Conservation (phyloP, 2,329 filamentous ascomycete genomes). For the Penicillium sp. region DNA sequence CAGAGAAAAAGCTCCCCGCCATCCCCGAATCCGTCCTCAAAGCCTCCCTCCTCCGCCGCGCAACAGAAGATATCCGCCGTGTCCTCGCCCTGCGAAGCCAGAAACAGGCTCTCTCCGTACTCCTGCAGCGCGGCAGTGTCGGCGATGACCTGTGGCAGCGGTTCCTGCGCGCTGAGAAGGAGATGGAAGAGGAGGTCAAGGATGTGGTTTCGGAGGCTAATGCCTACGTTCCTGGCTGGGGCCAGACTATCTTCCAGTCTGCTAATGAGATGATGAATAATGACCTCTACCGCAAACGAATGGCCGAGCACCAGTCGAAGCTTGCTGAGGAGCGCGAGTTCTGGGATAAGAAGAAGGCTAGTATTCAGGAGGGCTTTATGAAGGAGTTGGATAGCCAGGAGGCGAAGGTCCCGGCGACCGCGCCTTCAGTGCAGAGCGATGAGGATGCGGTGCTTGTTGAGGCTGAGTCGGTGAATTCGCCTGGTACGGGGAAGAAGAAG, state of each 20-base stretch:
- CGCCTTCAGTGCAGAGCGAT: slow-evolving; percentile 48
- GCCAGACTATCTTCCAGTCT: slow-evolving; percentile 91
- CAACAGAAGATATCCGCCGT: slow-evolving; percentile 86
- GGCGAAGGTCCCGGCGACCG: slow-evolving; percentile 20
- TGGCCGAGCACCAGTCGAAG: slow-evolving; percentile 69
- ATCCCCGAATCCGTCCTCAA: slow-evolving; percentile 82
- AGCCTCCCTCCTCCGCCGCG: slow-evolving; percentile 80
- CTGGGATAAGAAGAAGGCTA: slow-evolving; percentile 80
- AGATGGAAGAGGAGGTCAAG: slow-evolving; percentile 91
- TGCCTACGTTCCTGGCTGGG: slow-evolving; percentile 81
- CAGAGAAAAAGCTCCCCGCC: slow-evolving; percentile 60
- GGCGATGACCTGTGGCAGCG: slow-evolving; percentile 95
- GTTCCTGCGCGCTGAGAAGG: slow-evolving; percentile 86
- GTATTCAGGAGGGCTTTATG: slow-evolving; percentile 72
- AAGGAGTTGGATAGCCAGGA: slow-evolving; percentile 62
- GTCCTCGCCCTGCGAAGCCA: slow-evolving; percentile 82
- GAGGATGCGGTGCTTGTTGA: slow-evolving; percentile 78
- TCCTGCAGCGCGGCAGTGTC: slow-evolving; percentile 85
- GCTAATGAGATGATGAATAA: slow-evolving; percentile 95
- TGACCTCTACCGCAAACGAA: slow-evolving; percentile 64
- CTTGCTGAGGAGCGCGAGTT: slow-evolving; percentile 72
- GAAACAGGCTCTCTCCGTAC: slow-evolving; percentile 76
- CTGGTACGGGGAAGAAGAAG: slow-evolving; percentile 35
- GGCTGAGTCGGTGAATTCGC: slow-evolving; percentile 30
- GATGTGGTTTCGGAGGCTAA: slow-evolving; percentile 96